Evolutionary conservation across 768 basidiomycete species (phyloP), one percentile per base, ranked within the genome.

Genomic region (Leccinellum albellum): DNA sequence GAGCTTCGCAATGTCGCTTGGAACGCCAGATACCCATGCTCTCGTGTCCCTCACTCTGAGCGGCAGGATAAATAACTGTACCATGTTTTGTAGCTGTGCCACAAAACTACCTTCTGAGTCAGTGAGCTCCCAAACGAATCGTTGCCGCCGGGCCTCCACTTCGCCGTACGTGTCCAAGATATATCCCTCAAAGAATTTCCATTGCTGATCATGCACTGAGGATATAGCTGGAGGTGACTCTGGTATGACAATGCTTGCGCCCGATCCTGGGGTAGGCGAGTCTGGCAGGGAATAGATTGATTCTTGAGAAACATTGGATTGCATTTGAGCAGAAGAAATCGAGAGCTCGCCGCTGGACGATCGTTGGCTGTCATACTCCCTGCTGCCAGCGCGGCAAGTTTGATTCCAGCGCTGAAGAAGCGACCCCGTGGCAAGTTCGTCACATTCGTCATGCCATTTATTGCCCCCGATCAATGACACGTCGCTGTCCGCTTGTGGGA

Each of bases 21-120:
- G 92, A 17, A 98, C 81, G 17, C 93, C 93, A 1, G 83, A 74
- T 35, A 96, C 87, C 91, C 94, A 97, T 2, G 76, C 67, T 51
- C 83, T 83, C 49, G 80, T 85, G 61, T 87, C 80, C 58, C 86
- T 83, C 3, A 83, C 78, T 8, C 91, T 86, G 9, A 97, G 79
- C 0, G 94, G 94, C 5, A 83, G 75, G 28, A 94, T 81, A 68
- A 94, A 94, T 6, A 88, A 71, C n/a, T 78, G 74, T 13, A 93
- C 75, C 59, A 91, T 86, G 47, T 78, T 78, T 40, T 82, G 81
- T 17, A 94, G 74, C 8, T 80, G 84, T 21, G 78, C 74, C 55
- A 94, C 82, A 60, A 95, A 91, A 1, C 72, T 64, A 31, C 79
- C 78, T 74, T 97, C 93, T 0, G 87, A 80, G 44, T 83, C 78